Evolutionary conservation across 106 monocot genomes (phyloP), one percentile per base, ranked within the genome.

Genomic region (Apostasia shenzhenica): DNA sequence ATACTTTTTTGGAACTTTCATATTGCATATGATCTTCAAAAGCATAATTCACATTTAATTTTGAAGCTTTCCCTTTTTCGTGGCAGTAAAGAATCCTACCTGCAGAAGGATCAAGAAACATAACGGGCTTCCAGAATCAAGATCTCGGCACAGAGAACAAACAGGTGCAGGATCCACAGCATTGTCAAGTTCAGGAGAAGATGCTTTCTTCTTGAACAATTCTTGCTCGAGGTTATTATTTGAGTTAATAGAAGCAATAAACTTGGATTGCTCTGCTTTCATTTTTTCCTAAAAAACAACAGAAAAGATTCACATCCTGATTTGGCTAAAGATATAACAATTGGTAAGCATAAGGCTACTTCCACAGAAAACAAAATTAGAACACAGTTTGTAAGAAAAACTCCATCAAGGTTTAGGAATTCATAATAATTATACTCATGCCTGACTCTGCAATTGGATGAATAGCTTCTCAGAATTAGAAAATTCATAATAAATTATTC

Each of bases 41-140:
- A 26, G 26, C 26, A 26, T 26, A 26, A 26, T 26, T 26, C 26
- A 26, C 26, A 26, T 26, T 8, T 50, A 50, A 50, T 50, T 50
- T 50, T 50, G 50, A 50, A 50, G 50, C 50, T 65, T 26, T 26
- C 8, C 62, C 14, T 6, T 8, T 45, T 62, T 65, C 14, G 14
- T 43, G 11, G 26, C 42, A 8, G 8, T 48, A 65, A 62, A 48
- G 65, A 46, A 65, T 65, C 65, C 46, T 75, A 89, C 95, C 95
- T 97, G 95, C 45, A 97, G 80, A 84, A 84, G 89, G 77, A 92
- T 73, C 73, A 97, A 75, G 55, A 87, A 89, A 71, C 84, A 92
- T 67, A 97, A 49, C 44, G 89, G 84, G 74, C 84, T 89, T 59
- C 69, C 68, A 7, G 95, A 82, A 67, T 89, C 74, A 66, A 83